phyloP scores from a whole-genome alignment of 2,329 filamentous ascomycete genomes.

The Leptographium flavum region DNA sequence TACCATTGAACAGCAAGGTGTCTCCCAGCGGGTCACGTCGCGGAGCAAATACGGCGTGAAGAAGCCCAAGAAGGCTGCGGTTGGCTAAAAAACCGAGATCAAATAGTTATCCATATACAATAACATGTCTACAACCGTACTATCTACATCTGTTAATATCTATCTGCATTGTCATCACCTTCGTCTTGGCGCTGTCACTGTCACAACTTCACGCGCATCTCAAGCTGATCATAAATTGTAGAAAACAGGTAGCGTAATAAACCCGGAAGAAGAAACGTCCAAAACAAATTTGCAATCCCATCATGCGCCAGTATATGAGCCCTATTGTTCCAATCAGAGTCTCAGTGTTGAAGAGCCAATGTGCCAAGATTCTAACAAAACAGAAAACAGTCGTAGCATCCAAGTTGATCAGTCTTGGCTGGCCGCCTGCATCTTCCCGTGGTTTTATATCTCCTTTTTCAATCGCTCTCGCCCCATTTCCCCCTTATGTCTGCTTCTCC shows the following conservation, averaged over 20 bases:
- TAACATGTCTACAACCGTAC: too few relatives aligned
- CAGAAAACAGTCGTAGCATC: background rate
- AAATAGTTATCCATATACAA: background rate
- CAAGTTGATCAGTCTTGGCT: background rate
- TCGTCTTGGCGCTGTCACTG: background rate
- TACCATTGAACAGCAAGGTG: slow-evolving; percentile 57
- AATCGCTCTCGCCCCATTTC: background rate
- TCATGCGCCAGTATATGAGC: background rate
- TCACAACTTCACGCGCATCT: too few relatives aligned
- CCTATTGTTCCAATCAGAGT: background rate
- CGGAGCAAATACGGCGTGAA: slow-evolving; percentile 97
- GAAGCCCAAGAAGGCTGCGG: slow-evolving; percentile 77
- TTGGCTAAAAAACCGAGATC: slow-evolving; percentile 20
- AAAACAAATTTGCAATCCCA: background rate
- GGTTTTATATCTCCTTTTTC: background rate
- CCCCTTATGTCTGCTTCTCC: slow-evolving; percentile 48
- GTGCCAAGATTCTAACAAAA: background rate
- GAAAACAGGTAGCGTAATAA: background rate
- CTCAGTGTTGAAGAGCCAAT: background rate
- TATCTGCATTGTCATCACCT: too few relatives aligned
- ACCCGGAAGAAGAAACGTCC: background rate
- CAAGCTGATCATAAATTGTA: background rate
- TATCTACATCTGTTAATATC: too few relatives aligned
- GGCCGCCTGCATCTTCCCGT: too few relatives aligned
- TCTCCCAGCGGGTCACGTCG: slow-evolving; percentile 67